These are phyloP conservation scores for Astragalus glycyphyllos DNA, from an alignment of 306 rosid species.

Conservation along the genomic window DNA sequence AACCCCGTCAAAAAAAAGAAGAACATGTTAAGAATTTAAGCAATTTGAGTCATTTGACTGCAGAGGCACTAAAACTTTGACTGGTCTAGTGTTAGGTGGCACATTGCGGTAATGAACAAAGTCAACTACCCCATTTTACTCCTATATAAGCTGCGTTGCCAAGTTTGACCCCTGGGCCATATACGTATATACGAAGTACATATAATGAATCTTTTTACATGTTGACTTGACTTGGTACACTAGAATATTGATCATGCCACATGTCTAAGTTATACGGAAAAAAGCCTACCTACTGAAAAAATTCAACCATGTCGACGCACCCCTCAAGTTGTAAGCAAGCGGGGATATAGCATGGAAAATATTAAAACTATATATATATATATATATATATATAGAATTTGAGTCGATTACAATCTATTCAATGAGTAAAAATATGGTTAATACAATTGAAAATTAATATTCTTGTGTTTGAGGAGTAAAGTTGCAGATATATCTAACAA, in stretches of 20 bases:
- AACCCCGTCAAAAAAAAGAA: no score
- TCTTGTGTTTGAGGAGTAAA: no score
- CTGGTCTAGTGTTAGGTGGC: neutral
- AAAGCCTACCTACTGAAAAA: neutral
- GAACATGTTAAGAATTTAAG: neutral
- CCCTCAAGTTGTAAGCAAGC: neutral
- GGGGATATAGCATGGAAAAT: neutral
- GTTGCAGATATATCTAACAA: no score
- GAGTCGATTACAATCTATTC: no score
- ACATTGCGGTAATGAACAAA: neutral
- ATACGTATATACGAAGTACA: no score
- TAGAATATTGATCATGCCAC: neutral
- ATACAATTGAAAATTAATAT: no score
- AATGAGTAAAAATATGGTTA: no score
- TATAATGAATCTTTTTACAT: neutral
- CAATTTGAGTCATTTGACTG: no score
- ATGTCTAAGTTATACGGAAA: neutral
- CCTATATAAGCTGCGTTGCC: neutral
- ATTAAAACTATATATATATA: no score
- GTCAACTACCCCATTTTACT: neutral
- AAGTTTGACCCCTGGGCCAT: neutral
- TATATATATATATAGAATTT: no score
- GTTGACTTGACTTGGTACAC: neutral
- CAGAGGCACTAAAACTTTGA: conserved; percentile 4
- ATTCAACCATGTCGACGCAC: neutral